Conservation (phyloP, 1,139 yeast genomes). For the Geotrichum histeridarum region DNA sequence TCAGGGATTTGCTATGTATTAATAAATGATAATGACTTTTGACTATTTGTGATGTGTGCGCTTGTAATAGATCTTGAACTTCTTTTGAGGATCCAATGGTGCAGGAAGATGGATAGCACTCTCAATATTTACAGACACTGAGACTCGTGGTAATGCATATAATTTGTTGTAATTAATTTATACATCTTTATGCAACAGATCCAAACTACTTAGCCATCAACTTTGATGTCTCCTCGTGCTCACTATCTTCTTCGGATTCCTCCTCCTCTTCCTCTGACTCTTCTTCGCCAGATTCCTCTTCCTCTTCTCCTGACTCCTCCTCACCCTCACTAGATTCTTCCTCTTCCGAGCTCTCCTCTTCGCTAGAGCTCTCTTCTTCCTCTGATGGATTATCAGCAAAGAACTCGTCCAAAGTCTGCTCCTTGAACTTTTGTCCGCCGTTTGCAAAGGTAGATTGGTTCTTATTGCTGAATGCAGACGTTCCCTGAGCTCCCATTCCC, state of each 20-base stretch:
- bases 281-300: constrained; percentile 44
- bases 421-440: constrained; percentile 42
- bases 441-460: constrained; percentile 15
- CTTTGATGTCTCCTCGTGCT: background rate
- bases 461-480: constrained; percentile 12
- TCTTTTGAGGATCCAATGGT: no score
- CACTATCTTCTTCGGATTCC: background rate
- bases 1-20: background rate
- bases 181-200: no score
- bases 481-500: background rate
- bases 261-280: constrained; percentile 44
- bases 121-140: no score
- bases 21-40: background rate
- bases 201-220: background rate
- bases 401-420: constrained; percentile 82
- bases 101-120: no score
- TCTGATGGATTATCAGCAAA: constrained; percentile 51
- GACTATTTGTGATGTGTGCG: no score
- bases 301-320: constrained; percentile 18
- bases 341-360: constrained; percentile 26
- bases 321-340: constrained; percentile 27
- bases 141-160: no score
- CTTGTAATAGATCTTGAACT: no score
- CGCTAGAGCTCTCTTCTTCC: constrained; percentile 28
- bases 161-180: no score